Evolutionary conservation across 768 basidiomycete genomes (phyloP), one percentile per base, ranked within the genome.

Genomic region (Ramaria rubella): DNA sequence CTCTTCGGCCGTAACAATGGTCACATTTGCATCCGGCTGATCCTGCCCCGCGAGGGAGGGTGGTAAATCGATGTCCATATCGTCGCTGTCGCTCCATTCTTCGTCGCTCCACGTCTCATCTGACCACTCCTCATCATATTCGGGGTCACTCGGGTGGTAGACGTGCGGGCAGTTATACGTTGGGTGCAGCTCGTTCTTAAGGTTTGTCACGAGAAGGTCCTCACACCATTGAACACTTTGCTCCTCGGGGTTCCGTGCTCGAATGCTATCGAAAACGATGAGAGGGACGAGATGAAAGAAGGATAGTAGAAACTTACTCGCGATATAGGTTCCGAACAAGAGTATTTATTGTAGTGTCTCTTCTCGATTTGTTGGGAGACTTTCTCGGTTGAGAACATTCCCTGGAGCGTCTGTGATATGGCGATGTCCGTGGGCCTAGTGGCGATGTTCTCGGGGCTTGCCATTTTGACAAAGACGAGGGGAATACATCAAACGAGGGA

Each of bases 81-180:
- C 52, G 36, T 53, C 52, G 15, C 23, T 42, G 40, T 53, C 52
- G 26, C 52, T 53, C 52, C 52, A 53, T 23, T 53, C 52, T 38
- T 38, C 52, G 26, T 53, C 52, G 17, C 52, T 53, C 34, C 31
- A 53, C n/a, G 52, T 38, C 17, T 53, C 52, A 33, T 53, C 34
- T 17, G 52, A 23, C 52, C 52, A 53, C 40, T 53, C 52, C 29
- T 53, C 52, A 29, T 53, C 52, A 23, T 38, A 53, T 29, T 42
- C 52, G 17, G 52, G 52, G 40, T 53, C 52, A 42, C 52, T 53
- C 12, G 52, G 52, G 26, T 53, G 52, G 24, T 38, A 53, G 15
- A 38, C 24, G 17, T 53, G 52, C 30, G 34, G 52, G 30, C 52
- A 53, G 5, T 19, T n/a, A 24, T 53, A 53, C 19, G n/a, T 42